Conservation (phyloP, 345 rosid species). For the Lepidium sativum region DNA sequence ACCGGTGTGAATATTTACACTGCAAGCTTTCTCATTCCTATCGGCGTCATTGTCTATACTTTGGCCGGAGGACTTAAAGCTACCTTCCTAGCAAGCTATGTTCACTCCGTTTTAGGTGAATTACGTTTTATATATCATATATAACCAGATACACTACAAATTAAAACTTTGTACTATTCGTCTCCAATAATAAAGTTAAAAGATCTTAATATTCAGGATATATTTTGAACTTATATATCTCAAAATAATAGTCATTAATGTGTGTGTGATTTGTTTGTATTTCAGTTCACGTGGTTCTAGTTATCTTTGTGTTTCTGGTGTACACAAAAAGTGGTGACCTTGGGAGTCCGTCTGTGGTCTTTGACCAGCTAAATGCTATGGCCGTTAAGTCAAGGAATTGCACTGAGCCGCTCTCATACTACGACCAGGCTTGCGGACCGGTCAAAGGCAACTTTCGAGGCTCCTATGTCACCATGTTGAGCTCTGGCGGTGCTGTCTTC, state of each 20-base stretch:
- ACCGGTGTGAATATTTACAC: conserved; percentile 80
- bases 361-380: conserved; percentile 44
- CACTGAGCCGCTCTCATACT: conserved; percentile 58
- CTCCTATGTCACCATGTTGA: conserved; percentile 75
- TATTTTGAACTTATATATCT: no score
- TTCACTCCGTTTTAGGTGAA: conserved; percentile 79
- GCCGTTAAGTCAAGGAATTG: conserved; percentile 61
- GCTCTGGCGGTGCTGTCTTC: conserved; percentile 91
- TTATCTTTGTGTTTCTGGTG: conserved; percentile 75
- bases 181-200: no score
- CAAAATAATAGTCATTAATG: no score
- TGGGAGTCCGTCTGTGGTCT: conserved; percentile 63
- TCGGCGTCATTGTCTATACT: conserved; percentile 80
- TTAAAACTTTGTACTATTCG: no score
- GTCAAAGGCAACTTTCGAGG: conserved; percentile 63
- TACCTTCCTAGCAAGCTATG: conserved; percentile 89
- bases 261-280: not conserved
- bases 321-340: conserved; percentile 69
- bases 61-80: conserved; percentile 96
- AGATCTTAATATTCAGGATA: no score
- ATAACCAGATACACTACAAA: no score
- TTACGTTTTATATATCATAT: not conserved
- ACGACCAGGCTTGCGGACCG: conserved; percentile 75
- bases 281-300: conserved; percentile 77
- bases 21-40: conserved; percentile 89